Base-by-base conservation (phyloP, 192 early-diverging fungal genomes). In the Coemansia sp. region DNA sequence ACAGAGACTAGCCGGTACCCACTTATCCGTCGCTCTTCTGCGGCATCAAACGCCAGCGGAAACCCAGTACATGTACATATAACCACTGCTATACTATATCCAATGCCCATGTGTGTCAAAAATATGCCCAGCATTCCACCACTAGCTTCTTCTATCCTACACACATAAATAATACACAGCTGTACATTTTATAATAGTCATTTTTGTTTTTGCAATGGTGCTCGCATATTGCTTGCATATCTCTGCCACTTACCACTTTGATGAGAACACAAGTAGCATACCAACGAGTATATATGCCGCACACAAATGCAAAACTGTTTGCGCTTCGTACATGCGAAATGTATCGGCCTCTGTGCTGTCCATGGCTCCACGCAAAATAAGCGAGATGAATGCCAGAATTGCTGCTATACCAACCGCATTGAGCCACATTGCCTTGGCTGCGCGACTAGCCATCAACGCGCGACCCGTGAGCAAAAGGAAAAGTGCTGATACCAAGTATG, bases 291-390 rank as follows among this genome's bases (percentile, higher is more conserved):
- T 65, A 34, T 66, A 60, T 5, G 73, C 76, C 0, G 76, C 71
- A 40, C 76, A 73, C 5, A 84, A 68, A 52, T 84, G 77, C 42
- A 84, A 67, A 29, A 70, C 71, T 5, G 42, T 66, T 57, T 78
- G 70, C 40, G 81, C 66, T 55, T 78, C 76, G 34, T 84, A 84
- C 81, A 84, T 78, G 31, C 73, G 68, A 36, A 84, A 76, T n/a
- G 77, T 73, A 27, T 79, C 81, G 5, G 55, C 71, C 18, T 71
- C 74, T 8, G 61, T 36, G n/a, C 51, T 65, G 31, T 71, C 70
- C 71, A 71, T 74, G 46, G 81, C 73, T 20, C 81, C 81, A 34
- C 81, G 81, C 47, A 84, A 57, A 3, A 84, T 8, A 65, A 84
- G 74, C 52, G 81, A 63, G 15, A 84, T 54, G 33, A 78, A 79